Evolutionary conservation across 345 rosid species (phyloP), one percentile per base, ranked within the genome.

Genomic region (Moringa oleifera): DNA sequence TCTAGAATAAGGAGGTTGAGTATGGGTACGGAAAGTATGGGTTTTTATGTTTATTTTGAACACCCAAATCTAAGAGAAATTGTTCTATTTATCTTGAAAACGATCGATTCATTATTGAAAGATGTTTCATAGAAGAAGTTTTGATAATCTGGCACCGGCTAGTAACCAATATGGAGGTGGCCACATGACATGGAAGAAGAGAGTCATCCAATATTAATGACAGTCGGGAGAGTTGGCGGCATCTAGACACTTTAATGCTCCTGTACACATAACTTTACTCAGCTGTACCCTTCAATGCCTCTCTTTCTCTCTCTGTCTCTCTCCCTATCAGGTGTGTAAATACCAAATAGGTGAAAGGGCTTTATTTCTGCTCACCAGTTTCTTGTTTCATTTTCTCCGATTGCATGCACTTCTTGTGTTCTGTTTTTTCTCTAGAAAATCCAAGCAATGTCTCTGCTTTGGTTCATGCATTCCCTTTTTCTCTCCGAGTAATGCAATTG

Each of bases 181-280:
- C 8, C 8, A 28, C n/a, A n/a, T 28, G 5, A 28, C 33, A 8
- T 28, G 33, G 33, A 28, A 28, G 33, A 28, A 28, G 33, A 37
- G 62, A 55, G 69, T 20, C 65, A 70, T 58, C 31, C 55, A 53
- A 25, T n/a, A 63, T 77, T 68, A 75, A 83, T 73, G 76, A 62
- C 79, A 70, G 75, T 24, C 23, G 69, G 81, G 80, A 74, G 72
- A 45, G 84, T 64, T 77, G 77, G 73, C 75, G 66, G 63, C 57
- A 0, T 33, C 37, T 11, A 33, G 11, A 33, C 37, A 33, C 37
- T 33, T 20, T 23, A 22, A 49, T 23, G 23, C 65, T 66, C 69
- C 52, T 69, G 9, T 33, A 22, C 33, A 62, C 65, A 11, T 47
- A 4, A 11, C 36, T 24, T 6, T 21, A 11, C 67, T 68, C 77